These are phyloP conservation scores for Pleurotus eryngii DNA, from an alignment of 768 basidiomycete species.

Conservation along the genomic window DNA sequence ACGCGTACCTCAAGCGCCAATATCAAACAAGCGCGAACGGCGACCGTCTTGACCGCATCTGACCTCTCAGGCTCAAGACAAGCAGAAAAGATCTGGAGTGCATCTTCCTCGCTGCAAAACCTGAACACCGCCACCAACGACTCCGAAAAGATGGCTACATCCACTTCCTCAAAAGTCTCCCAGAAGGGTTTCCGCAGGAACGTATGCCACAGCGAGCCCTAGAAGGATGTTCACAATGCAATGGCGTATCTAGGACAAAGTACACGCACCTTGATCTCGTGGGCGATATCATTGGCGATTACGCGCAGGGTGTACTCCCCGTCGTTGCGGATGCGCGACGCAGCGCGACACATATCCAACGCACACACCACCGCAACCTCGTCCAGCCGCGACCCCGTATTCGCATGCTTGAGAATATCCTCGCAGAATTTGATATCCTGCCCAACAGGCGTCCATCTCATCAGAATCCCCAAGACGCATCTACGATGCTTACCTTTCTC, in stretches of 20 bases:
- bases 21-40: conserved; percentile 68
- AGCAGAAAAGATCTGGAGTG: conserved; percentile 53
- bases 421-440: conserved; percentile 42
- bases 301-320: conserved; percentile 62
- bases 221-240: no score
- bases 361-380: conserved; percentile 71
- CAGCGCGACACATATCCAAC: conserved; percentile 76
- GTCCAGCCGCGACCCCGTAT: conserved; percentile 50
- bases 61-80: conserved; percentile 77
- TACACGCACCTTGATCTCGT: conserved; percentile 68
- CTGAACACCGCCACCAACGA: conserved; percentile 71
- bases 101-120: conserved; percentile 62
- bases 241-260: neutral
- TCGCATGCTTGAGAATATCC: conserved; percentile 56
- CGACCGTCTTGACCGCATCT: conserved; percentile 77
- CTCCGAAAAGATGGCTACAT: conserved; percentile 74
- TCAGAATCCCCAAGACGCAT: neutral
- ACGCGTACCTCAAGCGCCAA: conserved; percentile 57
- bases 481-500: conserved; percentile 30
- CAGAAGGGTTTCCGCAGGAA: conserved; percentile 61
- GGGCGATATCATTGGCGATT: conserved; percentile 69
- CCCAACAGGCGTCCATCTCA: conserved; percentile 7
- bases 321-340: conserved; percentile 45
- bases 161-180: conserved; percentile 67
- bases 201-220: conserved; percentile 22